phyloP scores from a whole-genome alignment of 768 basidiomycete species.

The Lactarius psammicola region DNA sequence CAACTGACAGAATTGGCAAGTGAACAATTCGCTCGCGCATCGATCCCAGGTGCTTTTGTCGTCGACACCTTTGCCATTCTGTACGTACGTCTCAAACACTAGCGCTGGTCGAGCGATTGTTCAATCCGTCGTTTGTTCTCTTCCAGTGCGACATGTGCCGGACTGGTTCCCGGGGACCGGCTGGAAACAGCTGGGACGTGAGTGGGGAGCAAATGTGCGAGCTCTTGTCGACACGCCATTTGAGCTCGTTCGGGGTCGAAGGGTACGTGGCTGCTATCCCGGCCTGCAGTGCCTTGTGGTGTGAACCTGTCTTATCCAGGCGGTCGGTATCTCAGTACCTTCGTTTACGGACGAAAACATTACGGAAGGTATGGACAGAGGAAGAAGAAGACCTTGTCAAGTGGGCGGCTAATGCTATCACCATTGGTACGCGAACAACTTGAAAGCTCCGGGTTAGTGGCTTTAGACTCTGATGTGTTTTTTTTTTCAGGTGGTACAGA shows the following conservation, averaged over 20 bases:
- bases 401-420: constrained; percentile 22
- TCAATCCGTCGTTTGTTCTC: neutral
- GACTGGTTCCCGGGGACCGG: constrained; percentile 37
- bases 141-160: constrained; percentile 34
- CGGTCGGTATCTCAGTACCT: neutral
- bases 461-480: neutral
- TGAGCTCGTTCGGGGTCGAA: constrained; percentile 20
- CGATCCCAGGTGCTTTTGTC: constrained; percentile 26
- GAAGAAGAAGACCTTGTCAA: constrained; percentile 26
- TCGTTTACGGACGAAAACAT: constrained; percentile 16
- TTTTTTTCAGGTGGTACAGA: constrained; percentile 6
- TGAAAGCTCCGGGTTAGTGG: neutral
- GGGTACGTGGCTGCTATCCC: constrained; percentile 17
- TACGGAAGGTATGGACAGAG: constrained; percentile 4
- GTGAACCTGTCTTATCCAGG: neutral
- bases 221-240: constrained; percentile 26
- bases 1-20: constrained; percentile 26
- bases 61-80: constrained; percentile 32
- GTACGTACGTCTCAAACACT: constrained; percentile 27
- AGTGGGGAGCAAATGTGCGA: neutral
- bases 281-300: neutral
- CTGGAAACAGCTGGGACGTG: constrained; percentile 28
- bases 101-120: neutral
- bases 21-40: constrained; percentile 18
- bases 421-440: constrained; percentile 18